These are phyloP conservation scores for Scheffersomyces ergatensis DNA, from an alignment of 805 yeast species.

Conservation along the genomic window DNA sequence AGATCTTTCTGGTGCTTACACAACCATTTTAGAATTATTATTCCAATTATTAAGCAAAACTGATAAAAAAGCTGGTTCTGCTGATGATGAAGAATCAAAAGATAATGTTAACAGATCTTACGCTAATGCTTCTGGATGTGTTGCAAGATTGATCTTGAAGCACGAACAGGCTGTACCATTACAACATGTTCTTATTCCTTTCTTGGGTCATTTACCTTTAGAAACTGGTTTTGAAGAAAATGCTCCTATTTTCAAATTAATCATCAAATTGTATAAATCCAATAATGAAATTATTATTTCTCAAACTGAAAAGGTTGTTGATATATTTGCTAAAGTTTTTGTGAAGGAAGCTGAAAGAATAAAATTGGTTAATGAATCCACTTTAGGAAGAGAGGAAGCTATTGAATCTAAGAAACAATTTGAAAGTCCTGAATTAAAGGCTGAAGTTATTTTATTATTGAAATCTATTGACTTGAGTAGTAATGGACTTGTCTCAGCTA, in stretches of 20 bases:
- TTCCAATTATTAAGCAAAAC: constrained; percentile 75
- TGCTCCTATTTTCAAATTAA: constrained; percentile 79
- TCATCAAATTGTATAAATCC: constrained; percentile 67
- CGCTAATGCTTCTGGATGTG: constrained; percentile 97
- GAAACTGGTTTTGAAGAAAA: constrained; percentile 90
- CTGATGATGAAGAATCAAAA: constrained; percentile 64
- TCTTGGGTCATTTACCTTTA: constrained; percentile 80
- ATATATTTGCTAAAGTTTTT: constrained; percentile 68
- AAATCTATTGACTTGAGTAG: constrained; percentile 67
- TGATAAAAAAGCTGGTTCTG: constrained; percentile 50
- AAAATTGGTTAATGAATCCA: constrained; percentile 66
- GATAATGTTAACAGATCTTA: constrained; percentile 79
- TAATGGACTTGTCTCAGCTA: constrained; percentile 59
- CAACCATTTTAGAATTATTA: constrained; percentile 69
- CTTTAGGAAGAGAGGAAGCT: constrained; percentile 83
- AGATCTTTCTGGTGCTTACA: constrained; percentile 63
- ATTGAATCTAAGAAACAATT: constrained; percentile 78
- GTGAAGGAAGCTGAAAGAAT: constrained; percentile 72
- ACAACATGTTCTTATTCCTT: constrained; percentile 66
- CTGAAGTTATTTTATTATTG: constrained; percentile 65
- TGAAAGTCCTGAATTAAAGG: constrained; percentile 62
- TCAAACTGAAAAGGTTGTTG: constrained; percentile 63
- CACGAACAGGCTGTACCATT: constrained; percentile 73
- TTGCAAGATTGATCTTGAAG: constrained; percentile 83
- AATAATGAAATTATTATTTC: constrained; percentile 52